Conservation (phyloP, 352 stramenopile species). For the Blastocystis sp. region DNA sequence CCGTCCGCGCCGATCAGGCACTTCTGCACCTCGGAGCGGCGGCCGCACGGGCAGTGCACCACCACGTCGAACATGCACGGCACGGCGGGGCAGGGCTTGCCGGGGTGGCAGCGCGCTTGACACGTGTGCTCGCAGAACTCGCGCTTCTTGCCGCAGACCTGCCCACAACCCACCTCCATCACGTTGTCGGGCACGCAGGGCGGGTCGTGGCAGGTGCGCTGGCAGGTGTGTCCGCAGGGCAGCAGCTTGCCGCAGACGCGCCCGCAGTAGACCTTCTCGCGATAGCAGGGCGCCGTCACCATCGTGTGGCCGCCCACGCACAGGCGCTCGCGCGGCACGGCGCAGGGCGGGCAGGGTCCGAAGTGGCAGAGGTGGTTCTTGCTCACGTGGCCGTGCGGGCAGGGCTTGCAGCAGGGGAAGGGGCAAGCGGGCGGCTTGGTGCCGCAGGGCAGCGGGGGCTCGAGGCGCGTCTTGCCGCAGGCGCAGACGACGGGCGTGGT, state of each 20-base stretch:
- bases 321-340: constrained; percentile 15
- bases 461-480: constrained; percentile 65
- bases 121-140: constrained; percentile 69
- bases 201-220: constrained; percentile 57
- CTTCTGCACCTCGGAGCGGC: constrained; percentile 54
- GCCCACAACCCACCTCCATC: constrained; percentile 24
- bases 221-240: constrained; percentile 62
- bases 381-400: constrained; percentile 38
- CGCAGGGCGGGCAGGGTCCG: constrained; percentile 69
- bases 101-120: constrained; percentile 53
- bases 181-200: constrained; percentile 53
- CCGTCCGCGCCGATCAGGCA: constrained; percentile 58
- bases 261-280: constrained; percentile 66
- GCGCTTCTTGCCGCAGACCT: constrained; percentile 67
- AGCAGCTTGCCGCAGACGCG: constrained; percentile 66
- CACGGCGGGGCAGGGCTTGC: constrained; percentile 30
- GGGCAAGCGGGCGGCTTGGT: constrained; percentile 24
- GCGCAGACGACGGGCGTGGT: constrained; percentile 39
- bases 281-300: constrained; percentile 53
- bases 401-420: constrained; percentile 51
- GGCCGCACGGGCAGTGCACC: constrained; percentile 63
- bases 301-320: constrained; percentile 65
- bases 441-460: constrained; percentile 56
- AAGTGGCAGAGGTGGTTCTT: constrained; percentile 65
- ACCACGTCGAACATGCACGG: constrained; percentile 66